phyloP scores from a whole-genome alignment of 2,329 filamentous ascomycete species.

The Alternaria sp. region DNA sequence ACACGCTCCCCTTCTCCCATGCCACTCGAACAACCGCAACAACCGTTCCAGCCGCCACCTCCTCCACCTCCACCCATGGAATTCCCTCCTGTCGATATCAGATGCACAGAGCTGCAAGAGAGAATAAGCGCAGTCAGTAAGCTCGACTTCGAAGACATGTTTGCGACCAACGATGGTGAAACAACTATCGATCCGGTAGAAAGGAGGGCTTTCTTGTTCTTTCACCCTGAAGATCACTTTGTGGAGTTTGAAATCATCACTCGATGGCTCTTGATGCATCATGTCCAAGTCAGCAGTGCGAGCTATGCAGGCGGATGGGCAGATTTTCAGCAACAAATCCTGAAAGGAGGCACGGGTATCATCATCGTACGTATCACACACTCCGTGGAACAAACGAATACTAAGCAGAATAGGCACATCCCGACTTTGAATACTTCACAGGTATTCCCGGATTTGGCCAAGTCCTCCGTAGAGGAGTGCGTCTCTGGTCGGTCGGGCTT shows the following conservation, averaged over 20 bases:
- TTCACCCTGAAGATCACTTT: constrained; percentile 34
- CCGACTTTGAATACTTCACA: constrained; percentile 41
- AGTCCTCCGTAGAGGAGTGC: constrained; percentile 34
- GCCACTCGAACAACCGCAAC: neutral
- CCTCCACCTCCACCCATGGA: constrained; percentile 1
- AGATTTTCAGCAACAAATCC: constrained; percentile 27
- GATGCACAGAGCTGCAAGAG: constrained; percentile 19
- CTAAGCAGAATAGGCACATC: constrained; percentile 32
- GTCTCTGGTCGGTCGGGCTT: constrained; percentile 45
- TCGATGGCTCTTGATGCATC: constrained; percentile 39
- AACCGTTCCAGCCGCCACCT: neutral
- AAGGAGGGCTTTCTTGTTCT: constrained; percentile 36
- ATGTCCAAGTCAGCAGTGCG: constrained; percentile 35
- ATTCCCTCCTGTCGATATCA: neutral
- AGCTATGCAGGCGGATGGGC: constrained; percentile 37
- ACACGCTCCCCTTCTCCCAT: neutral
- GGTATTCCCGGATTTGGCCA: constrained; percentile 42
- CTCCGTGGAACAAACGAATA: neutral
- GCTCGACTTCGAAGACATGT: constrained; percentile 33
- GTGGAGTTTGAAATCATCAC: constrained; percentile 40
- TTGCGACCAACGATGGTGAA: constrained; percentile 19
- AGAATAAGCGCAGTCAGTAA: constrained; percentile 24
- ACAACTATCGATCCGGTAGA: constrained; percentile 15
- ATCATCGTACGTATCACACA: constrained; percentile 30
- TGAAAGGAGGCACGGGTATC: constrained; percentile 29